These are phyloP conservation scores for Adansonia rubrostipa DNA, from an alignment of 441 rosid genomes.

Conservation along the genomic window DNA sequence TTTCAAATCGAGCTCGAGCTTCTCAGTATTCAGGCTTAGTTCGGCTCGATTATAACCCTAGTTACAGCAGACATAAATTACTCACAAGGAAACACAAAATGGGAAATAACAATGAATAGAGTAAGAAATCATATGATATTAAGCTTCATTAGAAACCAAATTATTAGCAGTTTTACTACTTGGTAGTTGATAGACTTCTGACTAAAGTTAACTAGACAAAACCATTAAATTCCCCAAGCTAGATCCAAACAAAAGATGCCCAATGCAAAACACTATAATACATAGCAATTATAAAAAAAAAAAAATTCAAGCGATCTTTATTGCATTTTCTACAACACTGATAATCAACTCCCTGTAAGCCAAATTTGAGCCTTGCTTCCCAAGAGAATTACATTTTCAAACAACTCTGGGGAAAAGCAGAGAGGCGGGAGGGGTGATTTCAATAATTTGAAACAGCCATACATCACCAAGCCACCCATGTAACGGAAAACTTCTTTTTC, in stretches of 20 bases:
- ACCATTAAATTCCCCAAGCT: conserved; percentile 3
- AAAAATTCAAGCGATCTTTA: neutral
- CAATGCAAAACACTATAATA: neutral
- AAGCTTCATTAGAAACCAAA: conserved; percentile 14
- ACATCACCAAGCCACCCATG: neutral
- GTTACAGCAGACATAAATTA: neutral
- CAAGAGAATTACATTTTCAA: neutral
- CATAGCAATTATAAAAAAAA: neutral
- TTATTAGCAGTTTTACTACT: neutral
- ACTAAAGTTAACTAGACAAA: neutral
- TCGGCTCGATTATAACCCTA: no score
- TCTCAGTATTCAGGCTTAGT: no score
- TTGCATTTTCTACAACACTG: neutral
- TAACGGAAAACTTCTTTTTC: neutral
- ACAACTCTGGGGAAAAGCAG: neutral
- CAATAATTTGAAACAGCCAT: neutral
- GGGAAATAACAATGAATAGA: neutral
- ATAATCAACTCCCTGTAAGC: neutral
- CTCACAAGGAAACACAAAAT: neutral
- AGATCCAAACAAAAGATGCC: neutral
- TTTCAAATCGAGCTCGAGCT: no score
- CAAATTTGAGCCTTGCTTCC: neutral
- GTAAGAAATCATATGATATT: neutral
- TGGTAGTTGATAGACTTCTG: neutral
- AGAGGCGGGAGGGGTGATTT: neutral